A percentile compares a stretch with the other conserved stretches of the same genome.
phyloP scores from a whole-genome alignment of 78 protist species.

The Polysphondylium violaceum region DNA sequence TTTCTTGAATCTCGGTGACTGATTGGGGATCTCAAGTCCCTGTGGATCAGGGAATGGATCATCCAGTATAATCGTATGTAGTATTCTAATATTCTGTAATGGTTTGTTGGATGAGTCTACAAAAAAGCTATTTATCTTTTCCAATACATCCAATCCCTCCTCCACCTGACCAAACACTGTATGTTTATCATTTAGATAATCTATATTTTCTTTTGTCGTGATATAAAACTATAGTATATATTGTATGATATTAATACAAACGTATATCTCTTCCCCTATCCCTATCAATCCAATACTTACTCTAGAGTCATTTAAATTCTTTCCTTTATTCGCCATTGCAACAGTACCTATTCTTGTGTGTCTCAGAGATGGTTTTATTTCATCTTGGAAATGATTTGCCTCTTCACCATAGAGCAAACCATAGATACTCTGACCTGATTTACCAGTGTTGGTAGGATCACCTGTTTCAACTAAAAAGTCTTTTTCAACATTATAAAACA shows the following conservation, averaged over 20 bases:
- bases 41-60: conserved; percentile 96
- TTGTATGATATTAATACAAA: neutral
- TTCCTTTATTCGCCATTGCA: conserved; percentile 85
- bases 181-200: conserved; percentile 92
- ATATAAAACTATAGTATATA: conserved; percentile 88
- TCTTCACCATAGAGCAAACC: conserved; percentile 89
- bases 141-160: conserved; percentile 92
- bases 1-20: conserved; percentile 70
- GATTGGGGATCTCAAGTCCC: conserved; percentile 51
- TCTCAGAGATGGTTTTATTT: conserved; percentile 72
- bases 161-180: conserved; percentile 96
- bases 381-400: conserved; percentile 90
- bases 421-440: conserved; percentile 91
- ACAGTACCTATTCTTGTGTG: conserved; percentile 78
- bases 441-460: conserved; percentile 96
- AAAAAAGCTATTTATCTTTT: conserved; percentile 80
- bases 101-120: conserved; percentile 89
- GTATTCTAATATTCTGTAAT: conserved; percentile 84
- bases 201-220: conserved; percentile 77
- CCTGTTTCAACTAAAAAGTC: conserved; percentile 94
- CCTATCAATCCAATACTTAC: neutral
- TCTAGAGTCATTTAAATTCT: conserved; percentile 81
- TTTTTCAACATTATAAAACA: conserved; percentile 92
- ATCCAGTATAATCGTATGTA: conserved; percentile 94
- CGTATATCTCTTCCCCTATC: neutral